A percentile compares a stretch with the other conserved stretches of the same genome.
These are phyloP conservation scores for Chamaenerion angustifolium DNA, from an alignment of 345 rosid species.

Conservation along the genomic window DNA sequence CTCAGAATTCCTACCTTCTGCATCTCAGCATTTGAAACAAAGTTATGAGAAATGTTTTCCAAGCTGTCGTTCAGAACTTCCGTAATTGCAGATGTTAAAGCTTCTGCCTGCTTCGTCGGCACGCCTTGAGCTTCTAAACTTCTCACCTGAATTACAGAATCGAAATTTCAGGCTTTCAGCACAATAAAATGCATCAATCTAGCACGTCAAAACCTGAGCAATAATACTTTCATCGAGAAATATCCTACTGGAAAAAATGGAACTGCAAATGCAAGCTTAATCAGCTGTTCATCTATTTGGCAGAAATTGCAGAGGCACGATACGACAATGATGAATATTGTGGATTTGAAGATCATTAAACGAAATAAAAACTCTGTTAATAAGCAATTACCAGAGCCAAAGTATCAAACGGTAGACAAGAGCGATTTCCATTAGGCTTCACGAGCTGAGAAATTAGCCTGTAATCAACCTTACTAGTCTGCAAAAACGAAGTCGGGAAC, in stretches of 20 bases:
- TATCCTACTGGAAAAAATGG: no score
- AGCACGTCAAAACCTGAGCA: no score
- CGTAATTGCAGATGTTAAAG: conserved; percentile 69
- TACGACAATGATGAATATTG: no score
- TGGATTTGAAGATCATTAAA: no score
- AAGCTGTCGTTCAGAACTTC: conserved; percentile 83
- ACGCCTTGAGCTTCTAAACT: conserved; percentile 77
- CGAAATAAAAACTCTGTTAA: background rate
- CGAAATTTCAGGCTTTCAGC: background rate
- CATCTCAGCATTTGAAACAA: conserved; percentile 78
- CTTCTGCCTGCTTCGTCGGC: conserved; percentile 90
- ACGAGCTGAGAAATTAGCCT: conserved; percentile 51
- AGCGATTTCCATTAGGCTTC: conserved; percentile 56
- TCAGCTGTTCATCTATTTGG: no score
- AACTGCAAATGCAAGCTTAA: no score
- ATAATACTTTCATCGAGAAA: no score
- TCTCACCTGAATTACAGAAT: conserved; percentile 39
- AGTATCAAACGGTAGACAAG: conserved; percentile 74
- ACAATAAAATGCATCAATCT: no score
- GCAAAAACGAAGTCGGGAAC: conserved; percentile 6
- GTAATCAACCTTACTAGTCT: conserved; percentile 10
- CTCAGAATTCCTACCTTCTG: conserved; percentile 38
- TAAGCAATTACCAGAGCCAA: conserved; percentile 49
- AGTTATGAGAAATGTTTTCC: conserved; percentile 72
- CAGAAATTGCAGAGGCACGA: no score